Evolutionary conservation across 148 eudicot species (phyloP), one percentile per base, ranked within the genome.

Genomic region (Fallopia convolvulus): DNA sequence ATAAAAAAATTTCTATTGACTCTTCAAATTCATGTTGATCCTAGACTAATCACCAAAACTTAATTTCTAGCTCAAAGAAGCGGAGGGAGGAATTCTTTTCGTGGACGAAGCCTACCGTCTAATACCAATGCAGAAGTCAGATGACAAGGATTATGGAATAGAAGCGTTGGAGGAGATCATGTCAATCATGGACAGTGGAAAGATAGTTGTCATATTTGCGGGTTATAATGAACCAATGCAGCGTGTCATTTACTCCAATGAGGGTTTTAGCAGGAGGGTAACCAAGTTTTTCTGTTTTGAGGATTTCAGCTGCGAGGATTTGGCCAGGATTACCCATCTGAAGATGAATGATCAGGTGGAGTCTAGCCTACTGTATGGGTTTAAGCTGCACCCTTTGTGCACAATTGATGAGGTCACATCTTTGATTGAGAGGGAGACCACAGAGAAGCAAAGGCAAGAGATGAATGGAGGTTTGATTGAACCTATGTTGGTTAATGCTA

Each of bases 121-220:
- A 58, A 89, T 96, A 83, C 99, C 99, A 0, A 86, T 90, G 98
- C 99, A 96, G 78, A 96, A 96, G 75, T 80, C 97, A 21, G 99
- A 96, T 63, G 99, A 96, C 55, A 96, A 96, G 77, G 99, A 96
- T 84, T 96, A 93, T 48, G 99, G 99, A 6, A 82, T 96, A 74
- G 99, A 96, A 86, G 99, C 99, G 46, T 80, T 96, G 70, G 99
- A 96, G 80, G 99, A 96, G 88, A 96, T 96, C 70, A 96, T 96
- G 99, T 96, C 99, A 5, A 87, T 96, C 55, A 96, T 96, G 99
- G 99, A 96, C 82, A 86, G 78, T 74, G 99, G 99, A 48, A 96
- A 93, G 85, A 84, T 96, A 46, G 97, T 96, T 0, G 99, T 96
- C 32, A 93, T 96, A 79, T 96, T 96, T 71, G 99, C 99, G 18